Base-by-base conservation (phyloP, 441 rosid species). In the Erodium chrysanthum region DNA sequence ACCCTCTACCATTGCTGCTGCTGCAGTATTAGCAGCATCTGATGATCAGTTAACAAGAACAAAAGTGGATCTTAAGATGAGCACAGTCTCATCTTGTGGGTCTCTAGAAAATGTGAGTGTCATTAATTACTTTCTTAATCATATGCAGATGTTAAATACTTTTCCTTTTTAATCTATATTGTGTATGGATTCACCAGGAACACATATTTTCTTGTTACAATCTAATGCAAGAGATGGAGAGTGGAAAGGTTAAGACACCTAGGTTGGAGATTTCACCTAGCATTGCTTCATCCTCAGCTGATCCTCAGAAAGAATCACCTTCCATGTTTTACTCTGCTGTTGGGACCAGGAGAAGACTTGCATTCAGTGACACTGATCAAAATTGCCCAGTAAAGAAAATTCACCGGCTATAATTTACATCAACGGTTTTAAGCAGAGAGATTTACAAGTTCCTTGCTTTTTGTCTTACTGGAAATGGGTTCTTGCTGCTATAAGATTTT, bases 1-100 rank as follows among this genome's bases (percentile, higher is more conserved):
- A 62, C 91, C 96, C 20, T 92, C 90, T 9, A 42, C 77, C 35
- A 77, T 92, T 61, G 93, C 96, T 15, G 89, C 86, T 20, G 96
- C 96, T 21, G 87, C 96, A 69, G 85, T 73, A 23, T 50, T 92
- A 66, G 88, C 89, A n/a, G 86, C 86, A 66, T 76, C 86, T 22
- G 70, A 74, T 77, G 69, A 15, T 66, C 68, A 69, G 22, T 79
- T 90, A 76, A 84, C 90, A 44, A 81, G 82, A 72, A 78, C 75
- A 72, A 82, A 83, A 21, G 50, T 90, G 77, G 78, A 77, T 61
- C 50, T 66, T 59, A 86, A 85, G 82, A 68, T 85, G 73, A 77
- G 80, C 66, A 66, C 65, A 33, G 68, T 90, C 76, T 70, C 96
- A 58, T 83, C 80, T 27, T 75, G 88, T 81, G 80, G 77, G 46